These are phyloP conservation scores for Jatropha curcas DNA, from an alignment of 345 rosid genomes.

Conservation along the genomic window DNA sequence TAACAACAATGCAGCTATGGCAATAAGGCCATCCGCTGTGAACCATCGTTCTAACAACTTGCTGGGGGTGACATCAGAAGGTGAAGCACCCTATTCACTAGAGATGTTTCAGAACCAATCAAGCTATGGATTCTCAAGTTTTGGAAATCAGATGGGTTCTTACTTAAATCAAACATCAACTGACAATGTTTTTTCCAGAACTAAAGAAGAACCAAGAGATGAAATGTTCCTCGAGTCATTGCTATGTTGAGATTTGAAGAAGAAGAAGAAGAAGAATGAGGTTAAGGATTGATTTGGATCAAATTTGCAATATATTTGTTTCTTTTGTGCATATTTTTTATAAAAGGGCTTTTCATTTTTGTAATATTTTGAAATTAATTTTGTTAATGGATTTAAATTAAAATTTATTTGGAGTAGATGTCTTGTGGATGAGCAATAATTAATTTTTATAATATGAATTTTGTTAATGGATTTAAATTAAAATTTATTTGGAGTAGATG, in stretches of 20 bases:
- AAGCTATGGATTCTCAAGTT: conserved; percentile 41
- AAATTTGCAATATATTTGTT: not conserved
- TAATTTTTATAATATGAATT: conserved; percentile 3
- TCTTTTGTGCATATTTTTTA: not conserved
- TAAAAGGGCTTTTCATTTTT: not conserved
- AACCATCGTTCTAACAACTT: conserved; percentile 23
- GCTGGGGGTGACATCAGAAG: conserved; percentile 24
- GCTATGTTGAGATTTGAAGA: conserved; percentile 30
- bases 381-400: not conserved
- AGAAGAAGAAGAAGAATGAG: not conserved
- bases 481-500: not conserved
- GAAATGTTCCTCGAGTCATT: conserved; percentile 54
- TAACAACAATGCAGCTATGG: conserved; percentile 28
- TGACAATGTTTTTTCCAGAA: conserved; percentile 38
- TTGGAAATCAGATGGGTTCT: conserved; percentile 44
- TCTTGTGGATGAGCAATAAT: not conserved
- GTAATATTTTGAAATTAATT: conserved; percentile 3
- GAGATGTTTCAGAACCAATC: conserved; percentile 49
- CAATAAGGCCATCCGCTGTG: conserved; percentile 36
- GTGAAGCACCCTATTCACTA: conserved; percentile 43
- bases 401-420: conserved; percentile 17
- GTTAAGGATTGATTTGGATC: conserved; percentile 1
- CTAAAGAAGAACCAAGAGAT: conserved; percentile 78
- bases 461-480: not conserved
- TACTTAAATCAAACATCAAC: conserved; percentile 41